Percentiles rank a stretch among this genome's conserved stretches.
phyloP scores from a whole-genome alignment of 108 stramenopile genomes.

The Cyclotella baltica region DNA sequence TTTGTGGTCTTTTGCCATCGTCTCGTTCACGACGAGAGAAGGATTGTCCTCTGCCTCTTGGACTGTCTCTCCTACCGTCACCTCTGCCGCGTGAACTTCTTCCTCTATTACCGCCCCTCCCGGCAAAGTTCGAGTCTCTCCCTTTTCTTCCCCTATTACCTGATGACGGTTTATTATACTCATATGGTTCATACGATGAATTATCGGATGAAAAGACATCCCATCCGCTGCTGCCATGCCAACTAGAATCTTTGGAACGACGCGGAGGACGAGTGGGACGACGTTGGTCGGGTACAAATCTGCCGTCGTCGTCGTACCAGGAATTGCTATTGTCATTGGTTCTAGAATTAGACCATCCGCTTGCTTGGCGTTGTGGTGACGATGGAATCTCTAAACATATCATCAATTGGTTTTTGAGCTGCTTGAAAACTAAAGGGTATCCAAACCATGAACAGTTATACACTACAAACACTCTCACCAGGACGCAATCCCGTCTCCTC shows the following conservation, averaged over 20 bases:
- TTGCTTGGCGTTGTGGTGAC: background rate
- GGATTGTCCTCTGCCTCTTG: slow-evolving; percentile 26
- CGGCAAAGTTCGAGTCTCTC: slow-evolving; percentile 4
- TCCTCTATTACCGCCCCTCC: slow-evolving; percentile 8
- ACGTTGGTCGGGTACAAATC: background rate
- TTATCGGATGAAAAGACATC: slow-evolving; percentile 6
- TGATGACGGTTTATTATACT: slow-evolving; percentile 3
- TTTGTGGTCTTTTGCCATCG: background rate
- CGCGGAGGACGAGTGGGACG: slow-evolving; percentile 7
- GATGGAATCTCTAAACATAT: no score
- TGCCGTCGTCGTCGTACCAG: background rate
- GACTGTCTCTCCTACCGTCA: slow-evolving; percentile 11
- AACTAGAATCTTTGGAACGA: background rate
- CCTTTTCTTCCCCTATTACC: background rate
- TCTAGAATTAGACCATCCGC: slow-evolving; percentile 4
- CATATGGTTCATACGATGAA: slow-evolving; percentile 7
- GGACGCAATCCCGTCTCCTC: background rate
- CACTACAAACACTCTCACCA: background rate
- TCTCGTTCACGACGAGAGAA: slow-evolving; percentile 22
- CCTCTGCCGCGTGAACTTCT: slow-evolving; percentile 5
- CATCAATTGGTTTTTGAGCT: no score
- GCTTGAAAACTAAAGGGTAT: background rate
- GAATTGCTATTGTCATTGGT: no score
- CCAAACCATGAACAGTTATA: background rate
- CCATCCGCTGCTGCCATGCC: slow-evolving; percentile 13